These are phyloP conservation scores for Cladosporium austrohemisphaericum DNA, from an alignment of 2,329 filamentous ascomycete species.

Conservation along the genomic window DNA sequence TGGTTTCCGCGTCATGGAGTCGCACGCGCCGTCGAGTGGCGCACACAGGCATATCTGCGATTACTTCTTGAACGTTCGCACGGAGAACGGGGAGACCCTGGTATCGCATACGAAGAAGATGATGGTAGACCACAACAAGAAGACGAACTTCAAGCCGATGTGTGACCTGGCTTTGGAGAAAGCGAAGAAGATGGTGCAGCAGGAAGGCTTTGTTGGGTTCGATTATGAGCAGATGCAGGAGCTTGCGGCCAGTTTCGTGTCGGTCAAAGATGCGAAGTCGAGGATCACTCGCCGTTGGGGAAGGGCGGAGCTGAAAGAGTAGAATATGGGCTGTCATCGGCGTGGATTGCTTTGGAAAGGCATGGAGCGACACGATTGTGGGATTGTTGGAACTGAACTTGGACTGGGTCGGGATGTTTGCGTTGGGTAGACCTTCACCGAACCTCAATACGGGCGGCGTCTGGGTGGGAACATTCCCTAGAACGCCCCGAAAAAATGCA, in stretches of 20 bases:
- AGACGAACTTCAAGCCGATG: neutral
- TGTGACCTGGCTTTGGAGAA: neutral
- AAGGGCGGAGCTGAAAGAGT: no score
- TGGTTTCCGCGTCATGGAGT: constrained; percentile 1
- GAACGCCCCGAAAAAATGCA: no score
- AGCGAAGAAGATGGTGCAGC: neutral
- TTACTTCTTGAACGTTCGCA: constrained; percentile 4
- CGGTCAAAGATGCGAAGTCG: neutral
- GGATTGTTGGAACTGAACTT: no score
- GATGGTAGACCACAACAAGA: neutral
- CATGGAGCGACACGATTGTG: no score
- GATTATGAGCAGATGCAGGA: constrained; percentile 1
- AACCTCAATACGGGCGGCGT: no score
- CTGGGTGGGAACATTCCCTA: no score
- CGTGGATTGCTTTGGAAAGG: no score
- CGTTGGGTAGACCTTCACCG: no score
- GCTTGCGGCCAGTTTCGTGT: constrained; percentile 7
- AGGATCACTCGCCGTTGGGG: no score
- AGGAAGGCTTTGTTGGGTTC: constrained; percentile 3
- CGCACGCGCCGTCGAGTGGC: neutral
- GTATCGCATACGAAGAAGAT: neutral
- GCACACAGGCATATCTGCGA: constrained; percentile 1
- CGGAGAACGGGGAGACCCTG: neutral
- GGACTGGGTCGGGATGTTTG: no score
- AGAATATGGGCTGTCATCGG: no score